Base-by-base conservation (phyloP, 352 stramenopile genomes). In the Phytophthora ramorum region DNA sequence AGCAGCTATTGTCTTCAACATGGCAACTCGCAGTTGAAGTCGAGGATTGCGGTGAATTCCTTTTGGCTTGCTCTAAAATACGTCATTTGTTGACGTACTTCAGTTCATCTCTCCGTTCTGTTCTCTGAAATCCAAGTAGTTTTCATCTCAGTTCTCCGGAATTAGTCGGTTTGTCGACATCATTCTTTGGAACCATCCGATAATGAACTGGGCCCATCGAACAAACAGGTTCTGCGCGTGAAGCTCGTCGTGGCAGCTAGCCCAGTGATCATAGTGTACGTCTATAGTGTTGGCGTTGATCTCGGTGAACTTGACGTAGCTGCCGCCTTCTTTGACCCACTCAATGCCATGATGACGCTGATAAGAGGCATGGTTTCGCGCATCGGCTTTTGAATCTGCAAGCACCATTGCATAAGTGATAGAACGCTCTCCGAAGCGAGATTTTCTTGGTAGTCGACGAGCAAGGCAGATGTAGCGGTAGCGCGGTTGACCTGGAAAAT, bases 311-410 rank as follows among this genome's bases (percentile, higher is more conserved):
- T 51, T 64, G 53, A 76, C 74, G 34, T 58, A 65, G 13, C 58
- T 67, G 16, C 58, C 71, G 10, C 67, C 71, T 52, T 76, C 69
- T 32, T 52, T 62, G 22, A 76, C 37, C 71, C 71, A 79, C 13
- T 66, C 41, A 2, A 79, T 51, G 3, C 47, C 28, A 10, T 32
- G 35, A 4, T 38, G 60, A 7, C 51, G 61, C 8, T 48, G 24
- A 48, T 76, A 63, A 8, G 67, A 59, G n/a, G 68, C 67, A 17
- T 61, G 48, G n/a, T 38, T 68, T 14, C 57, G 58, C 17, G 50
- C 47, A 38, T 79, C 76, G 2, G 54, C 54, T 9, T 48, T 24
- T 3, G 71, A 75, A 30, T 75, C 65, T 2, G 71, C 44, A 50
- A 79, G 69, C 1, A 74, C 54, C 50, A 76, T 62, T 10, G 58